Evolutionary conservation across 345 rosid species (phyloP).

Genomic region (Linum lewisii): DNA sequence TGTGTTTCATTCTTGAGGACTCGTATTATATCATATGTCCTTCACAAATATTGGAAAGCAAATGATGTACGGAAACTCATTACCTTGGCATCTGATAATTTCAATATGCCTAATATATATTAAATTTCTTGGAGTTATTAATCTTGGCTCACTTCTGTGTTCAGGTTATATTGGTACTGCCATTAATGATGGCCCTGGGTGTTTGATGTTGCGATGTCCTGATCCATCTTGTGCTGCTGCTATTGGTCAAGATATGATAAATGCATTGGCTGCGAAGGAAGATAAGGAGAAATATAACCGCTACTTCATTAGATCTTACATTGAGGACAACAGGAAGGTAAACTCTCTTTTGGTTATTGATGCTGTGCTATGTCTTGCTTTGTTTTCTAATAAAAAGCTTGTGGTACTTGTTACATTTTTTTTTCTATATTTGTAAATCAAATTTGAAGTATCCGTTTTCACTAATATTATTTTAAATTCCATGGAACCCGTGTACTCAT

Average conservation of each 20-base stretch:
- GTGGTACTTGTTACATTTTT: too few species aligned
- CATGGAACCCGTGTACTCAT: too few species aligned
- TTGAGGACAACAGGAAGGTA: constrained; percentile 25
- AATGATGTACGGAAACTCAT: background rate
- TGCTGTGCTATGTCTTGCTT: background rate
- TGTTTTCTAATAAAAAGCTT: too few species aligned
- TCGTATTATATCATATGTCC: background rate
- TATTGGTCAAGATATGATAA: constrained; percentile 29
- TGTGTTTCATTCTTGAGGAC: background rate
- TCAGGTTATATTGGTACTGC: constrained; percentile 28
- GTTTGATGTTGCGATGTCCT: constrained; percentile 33
- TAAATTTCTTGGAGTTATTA: background rate
- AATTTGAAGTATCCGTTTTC: background rate
- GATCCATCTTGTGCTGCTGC: constrained; percentile 32
- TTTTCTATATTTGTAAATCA: too few species aligned
- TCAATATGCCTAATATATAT: background rate
- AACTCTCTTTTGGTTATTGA: background rate
- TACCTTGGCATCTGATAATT: background rate
- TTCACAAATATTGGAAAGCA: background rate
- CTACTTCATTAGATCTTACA: constrained; percentile 26
- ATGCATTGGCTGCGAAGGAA: constrained; percentile 17
- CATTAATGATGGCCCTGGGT: constrained; percentile 34
- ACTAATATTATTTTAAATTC: too few species aligned
- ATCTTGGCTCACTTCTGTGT: background rate
- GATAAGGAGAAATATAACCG: constrained; percentile 22